Conservation (phyloP, 345 rosid genomes). For the Leavenworthia alabamica region DNA sequence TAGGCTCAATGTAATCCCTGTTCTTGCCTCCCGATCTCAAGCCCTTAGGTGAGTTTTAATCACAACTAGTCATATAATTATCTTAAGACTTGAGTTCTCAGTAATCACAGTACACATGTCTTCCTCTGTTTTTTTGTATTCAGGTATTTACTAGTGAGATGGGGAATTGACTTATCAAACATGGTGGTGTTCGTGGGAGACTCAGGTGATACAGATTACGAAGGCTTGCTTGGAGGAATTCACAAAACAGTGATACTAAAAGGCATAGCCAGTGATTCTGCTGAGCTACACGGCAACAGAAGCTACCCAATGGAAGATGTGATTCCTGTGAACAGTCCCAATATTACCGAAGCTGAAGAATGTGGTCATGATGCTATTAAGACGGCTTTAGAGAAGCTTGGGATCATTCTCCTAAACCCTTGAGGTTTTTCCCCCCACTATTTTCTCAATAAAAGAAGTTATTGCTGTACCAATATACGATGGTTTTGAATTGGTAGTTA, state of each 20-base stretch:
- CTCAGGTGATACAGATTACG: conserved; percentile 70
- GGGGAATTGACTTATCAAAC: conserved; percentile 55
- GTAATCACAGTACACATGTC: background rate
- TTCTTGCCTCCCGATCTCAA: conserved; percentile 71
- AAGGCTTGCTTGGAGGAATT: conserved; percentile 62
- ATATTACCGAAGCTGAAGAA: conserved; percentile 31
- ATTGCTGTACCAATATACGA: background rate
- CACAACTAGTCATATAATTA: background rate
- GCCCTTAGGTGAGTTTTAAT: conserved; percentile 55
- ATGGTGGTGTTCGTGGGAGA: conserved; percentile 64
- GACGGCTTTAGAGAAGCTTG: conserved; percentile 24
- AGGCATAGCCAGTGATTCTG: conserved; percentile 42
- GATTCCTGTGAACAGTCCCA: conserved; percentile 43
- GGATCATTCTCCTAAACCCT: conserved; percentile 10
- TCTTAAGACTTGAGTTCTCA: background rate
- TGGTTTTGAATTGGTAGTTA: background rate
- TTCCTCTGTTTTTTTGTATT: conserved; percentile 18
- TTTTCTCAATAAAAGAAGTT: background rate
- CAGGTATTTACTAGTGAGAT: conserved; percentile 65
- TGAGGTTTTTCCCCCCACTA: background rate
- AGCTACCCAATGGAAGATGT: conserved; percentile 64
- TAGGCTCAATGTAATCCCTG: conserved; percentile 61
- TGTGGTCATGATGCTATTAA: conserved; percentile 23
- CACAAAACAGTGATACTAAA: conserved; percentile 51
- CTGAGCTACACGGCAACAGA: conserved; percentile 42